Conservation (phyloP, 2,329 filamentous ascomycete genomes). For the Penicillium aurantiogriseum region DNA sequence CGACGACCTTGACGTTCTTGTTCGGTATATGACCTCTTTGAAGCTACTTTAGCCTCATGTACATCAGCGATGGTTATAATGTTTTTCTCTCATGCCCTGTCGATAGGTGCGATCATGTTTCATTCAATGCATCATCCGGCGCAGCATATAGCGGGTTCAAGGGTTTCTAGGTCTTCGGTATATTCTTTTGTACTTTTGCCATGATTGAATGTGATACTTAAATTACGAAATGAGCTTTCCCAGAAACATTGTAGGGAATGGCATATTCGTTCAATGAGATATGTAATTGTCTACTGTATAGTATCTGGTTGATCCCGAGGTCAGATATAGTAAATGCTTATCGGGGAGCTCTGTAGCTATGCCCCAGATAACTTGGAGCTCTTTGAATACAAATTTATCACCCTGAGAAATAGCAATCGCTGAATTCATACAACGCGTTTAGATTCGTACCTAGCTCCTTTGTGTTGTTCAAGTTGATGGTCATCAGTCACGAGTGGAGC, state of each 20-base stretch:
- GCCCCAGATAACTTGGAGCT: background rate
- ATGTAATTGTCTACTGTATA: background rate
- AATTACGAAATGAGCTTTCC: background rate
- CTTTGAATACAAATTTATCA: background rate
- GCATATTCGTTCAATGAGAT: background rate
- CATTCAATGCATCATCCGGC: slow-evolving; percentile 24
- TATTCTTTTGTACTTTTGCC: slow-evolving; percentile 20
- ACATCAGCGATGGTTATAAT: slow-evolving; percentile 21
- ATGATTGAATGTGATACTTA: slow-evolving; percentile 23
- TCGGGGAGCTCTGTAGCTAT: background rate
- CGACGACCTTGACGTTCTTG: slow-evolving; percentile 28
- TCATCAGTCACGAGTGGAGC: slow-evolving; percentile 17
- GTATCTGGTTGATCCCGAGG: background rate
- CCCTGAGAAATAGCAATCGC: background rate
- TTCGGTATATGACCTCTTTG: slow-evolving; percentile 14
- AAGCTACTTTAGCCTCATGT: slow-evolving; percentile 9
- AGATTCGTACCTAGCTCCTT: background rate
- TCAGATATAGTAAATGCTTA: slow-evolving; percentile 4
- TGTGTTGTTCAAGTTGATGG: background rate
- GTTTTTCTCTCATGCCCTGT: slow-evolving; percentile 12
- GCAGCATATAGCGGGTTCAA: slow-evolving; percentile 23
- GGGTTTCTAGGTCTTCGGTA: slow-evolving; percentile 14
- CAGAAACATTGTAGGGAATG: background rate
- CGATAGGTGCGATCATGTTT: slow-evolving; percentile 15
- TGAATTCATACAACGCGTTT: background rate